Base-by-base conservation (phyloP, 2,329 filamentous ascomycete species). In the Mariannaea elegans region DNA sequence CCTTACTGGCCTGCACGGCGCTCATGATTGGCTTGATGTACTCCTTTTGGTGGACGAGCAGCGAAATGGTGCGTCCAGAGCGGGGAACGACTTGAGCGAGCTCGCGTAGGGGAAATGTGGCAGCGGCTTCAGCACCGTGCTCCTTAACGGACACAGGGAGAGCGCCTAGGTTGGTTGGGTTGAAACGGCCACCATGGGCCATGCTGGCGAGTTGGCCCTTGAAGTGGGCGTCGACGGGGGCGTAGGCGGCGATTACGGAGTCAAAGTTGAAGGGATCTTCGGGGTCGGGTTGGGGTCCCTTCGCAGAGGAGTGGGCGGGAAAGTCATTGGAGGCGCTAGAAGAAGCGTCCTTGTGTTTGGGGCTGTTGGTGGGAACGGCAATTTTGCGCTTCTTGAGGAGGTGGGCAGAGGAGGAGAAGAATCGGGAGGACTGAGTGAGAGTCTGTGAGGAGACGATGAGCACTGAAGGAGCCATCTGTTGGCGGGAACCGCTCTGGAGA, bases 11-110 rank as follows among this genome's bases (percentile, higher is more conserved):
- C 75, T 86, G 83, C 49, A 87, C 77, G 29, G 84, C 84, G 68
- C 78, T 81, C 79, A 85, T 81, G 75, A 87, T 81, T 66, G 82
- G 78, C 77, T 84, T 83, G 65, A 86, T 73, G 69, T 80, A 82
- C 7, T 64, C 72, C 49, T 72, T 73, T 53, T 80, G 78, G 69
- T 80, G 75, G 56, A 79, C 74, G 45, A 81, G 75, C 10, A 81
- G 76, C 7, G 76, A 78, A 36, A 81, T 73, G 27, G 74, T 73
- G 52, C 78, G 75, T 2, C 76, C 77, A 6, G 72, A 71, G 54
- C 78, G 81, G 52, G 83, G 82, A 19, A 85, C 80, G 5, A 87
- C 77, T 71, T 84, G 80, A 23, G 83, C 84, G 29, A 87, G 78
- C 72, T 87, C 84, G 54, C 79, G 78, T n/a, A 87, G 78, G 31